Evolutionary conservation across 2,329 filamentous ascomycete species (phyloP).

Genomic region (Ceratocystis eucalypticola): DNA sequence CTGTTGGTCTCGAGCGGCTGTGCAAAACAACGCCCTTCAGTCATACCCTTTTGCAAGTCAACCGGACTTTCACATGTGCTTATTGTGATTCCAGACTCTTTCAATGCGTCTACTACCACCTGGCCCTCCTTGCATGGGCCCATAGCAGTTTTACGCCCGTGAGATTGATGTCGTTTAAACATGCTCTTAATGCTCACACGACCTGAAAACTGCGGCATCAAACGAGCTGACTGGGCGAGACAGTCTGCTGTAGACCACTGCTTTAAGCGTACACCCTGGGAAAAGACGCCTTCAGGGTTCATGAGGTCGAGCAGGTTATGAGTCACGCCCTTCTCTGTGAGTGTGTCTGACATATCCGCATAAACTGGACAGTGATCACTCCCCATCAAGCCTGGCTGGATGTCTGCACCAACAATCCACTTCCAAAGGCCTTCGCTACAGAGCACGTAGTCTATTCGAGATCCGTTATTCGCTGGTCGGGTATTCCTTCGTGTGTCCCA

Average conservation of each 20-base stretch:
- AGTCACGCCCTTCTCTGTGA: slow-evolving; percentile 37
- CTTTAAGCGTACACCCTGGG: slow-evolving; percentile 47
- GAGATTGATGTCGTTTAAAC: slow-evolving; percentile 41
- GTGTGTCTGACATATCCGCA: slow-evolving; percentile 51
- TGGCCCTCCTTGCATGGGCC: no score
- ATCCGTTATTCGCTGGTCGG: slow-evolving; percentile 87
- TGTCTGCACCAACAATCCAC: slow-evolving; percentile 72
- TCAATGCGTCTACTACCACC: no score
- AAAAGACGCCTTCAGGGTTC: slow-evolving; percentile 62
- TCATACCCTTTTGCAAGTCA: no score
- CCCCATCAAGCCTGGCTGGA: slow-evolving; percentile 85
- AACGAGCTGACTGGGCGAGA: slow-evolving; percentile 62
- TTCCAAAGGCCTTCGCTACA: slow-evolving; percentile 64
- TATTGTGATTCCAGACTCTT: no score
- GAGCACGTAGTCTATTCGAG: slow-evolving; percentile 85
- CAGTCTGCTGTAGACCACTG: slow-evolving; percentile 55
- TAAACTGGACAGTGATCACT: slow-evolving; percentile 96
- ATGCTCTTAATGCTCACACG: slow-evolving; percentile 83
- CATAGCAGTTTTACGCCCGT: no score
- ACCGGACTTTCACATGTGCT: no score
- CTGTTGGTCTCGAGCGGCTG: neutral
- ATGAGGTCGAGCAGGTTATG: slow-evolving; percentile 56
- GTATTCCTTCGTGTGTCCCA: slow-evolving; percentile 93
- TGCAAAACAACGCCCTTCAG: no score
- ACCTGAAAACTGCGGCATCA: slow-evolving; percentile 78